phyloP scores from a whole-genome alignment of 2,329 filamentous ascomycete species.

The Penicillium sclerotigenum region DNA sequence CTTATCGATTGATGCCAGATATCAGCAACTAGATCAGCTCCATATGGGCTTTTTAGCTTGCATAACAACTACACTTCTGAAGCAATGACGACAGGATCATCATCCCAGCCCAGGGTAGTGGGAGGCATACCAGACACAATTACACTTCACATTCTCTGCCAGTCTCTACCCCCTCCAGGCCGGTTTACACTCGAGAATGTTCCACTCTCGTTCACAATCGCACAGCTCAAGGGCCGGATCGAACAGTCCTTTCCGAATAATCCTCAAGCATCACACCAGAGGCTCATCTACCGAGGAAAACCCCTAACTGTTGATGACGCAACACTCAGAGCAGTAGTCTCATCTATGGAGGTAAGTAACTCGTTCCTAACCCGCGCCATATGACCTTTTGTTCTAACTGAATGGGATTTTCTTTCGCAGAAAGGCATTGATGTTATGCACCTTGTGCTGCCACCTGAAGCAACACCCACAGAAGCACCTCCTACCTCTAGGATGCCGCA shows the following conservation, averaged over 20 bases:
- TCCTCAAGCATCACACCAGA: constrained; percentile 49
- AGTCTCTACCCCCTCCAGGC: constrained; percentile 37
- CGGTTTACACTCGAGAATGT: constrained; percentile 40
- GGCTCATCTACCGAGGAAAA: constrained; percentile 58
- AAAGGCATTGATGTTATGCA: constrained; percentile 1
- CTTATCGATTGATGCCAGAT: constrained; percentile 12
- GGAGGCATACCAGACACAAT: constrained; percentile 17
- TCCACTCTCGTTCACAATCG: constrained; percentile 46
- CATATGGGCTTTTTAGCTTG: not conserved
- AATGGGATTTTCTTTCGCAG: not conserved
- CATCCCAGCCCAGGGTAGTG: not conserved
- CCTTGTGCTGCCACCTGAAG: constrained; percentile 6
- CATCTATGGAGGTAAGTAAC: constrained; percentile 48
- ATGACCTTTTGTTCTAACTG: not conserved
- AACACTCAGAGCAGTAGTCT: constrained; percentile 51
- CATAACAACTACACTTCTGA: not conserved
- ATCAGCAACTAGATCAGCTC: constrained; percentile 5
- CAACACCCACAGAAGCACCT: not conserved
- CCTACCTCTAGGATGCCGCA: not conserved
- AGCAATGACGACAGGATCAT: constrained; percentile 6
- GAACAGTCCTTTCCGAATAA: constrained; percentile 48
- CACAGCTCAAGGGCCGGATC: constrained; percentile 53
- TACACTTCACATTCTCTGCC: constrained; percentile 42
- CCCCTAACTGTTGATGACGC: constrained; percentile 50
- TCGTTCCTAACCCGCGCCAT: not conserved